Percentiles rank a stretch among this genome's conserved stretches.
Evolutionary conservation across 2,329 filamentous ascomycete genomes (phyloP).

Genomic region (Aspergillus chevalieri): DNA sequence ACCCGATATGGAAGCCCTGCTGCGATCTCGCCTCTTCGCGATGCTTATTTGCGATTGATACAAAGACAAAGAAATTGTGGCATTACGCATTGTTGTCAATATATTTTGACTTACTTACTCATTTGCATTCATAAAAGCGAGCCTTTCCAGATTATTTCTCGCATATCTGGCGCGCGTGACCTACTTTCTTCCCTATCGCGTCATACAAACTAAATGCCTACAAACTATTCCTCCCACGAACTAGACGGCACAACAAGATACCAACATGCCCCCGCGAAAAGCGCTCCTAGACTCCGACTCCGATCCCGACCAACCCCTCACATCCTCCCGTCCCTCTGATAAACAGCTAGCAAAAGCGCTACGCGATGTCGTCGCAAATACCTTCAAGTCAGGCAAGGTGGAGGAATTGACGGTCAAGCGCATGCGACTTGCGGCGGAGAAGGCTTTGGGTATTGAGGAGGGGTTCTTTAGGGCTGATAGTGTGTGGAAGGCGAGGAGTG

Average conservation of each 20-base stretch:
- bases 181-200: not conserved
- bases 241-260: not conserved
- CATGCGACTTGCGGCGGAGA: constrained; percentile 49
- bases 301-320: constrained; percentile 18
- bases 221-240: not conserved
- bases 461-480: constrained; percentile 52
- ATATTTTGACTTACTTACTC: too few species aligned
- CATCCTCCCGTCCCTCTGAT: constrained; percentile 23
- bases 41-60: not conserved
- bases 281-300: constrained; percentile 29
- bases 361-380: constrained; percentile 31
- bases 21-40: not conserved
- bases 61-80: too few species aligned
- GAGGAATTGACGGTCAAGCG: constrained; percentile 54
- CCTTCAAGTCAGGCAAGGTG: constrained; percentile 34
- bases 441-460: constrained; percentile 44
- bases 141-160: too few species aligned
- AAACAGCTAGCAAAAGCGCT: constrained; percentile 31
- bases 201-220: not conserved
- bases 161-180: too few species aligned
- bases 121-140: too few species aligned
- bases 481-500: constrained; percentile 52
- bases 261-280: constrained; percentile 24
- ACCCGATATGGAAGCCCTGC: not conserved
- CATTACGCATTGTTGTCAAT: too few species aligned